A percentile compares a stretch with the other conserved stretches of the same genome.
Evolutionary conservation across 2,329 filamentous ascomycete species (phyloP).

Genomic region (Aspergillus latus): DNA sequence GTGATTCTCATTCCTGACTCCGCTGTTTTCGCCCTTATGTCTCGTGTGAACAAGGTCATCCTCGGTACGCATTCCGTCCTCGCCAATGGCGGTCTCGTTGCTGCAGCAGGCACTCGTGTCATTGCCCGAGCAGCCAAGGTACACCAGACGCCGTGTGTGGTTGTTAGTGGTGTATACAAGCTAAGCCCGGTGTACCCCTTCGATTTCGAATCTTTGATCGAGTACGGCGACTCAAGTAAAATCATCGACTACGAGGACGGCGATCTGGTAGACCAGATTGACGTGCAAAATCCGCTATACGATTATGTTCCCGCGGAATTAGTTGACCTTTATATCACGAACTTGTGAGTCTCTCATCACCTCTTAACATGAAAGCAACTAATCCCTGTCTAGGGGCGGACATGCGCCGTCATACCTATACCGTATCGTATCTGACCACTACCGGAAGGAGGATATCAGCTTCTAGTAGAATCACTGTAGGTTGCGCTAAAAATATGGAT

Average conservation of each 20-base stretch:
- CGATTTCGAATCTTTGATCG: slow-evolving; percentile 76
- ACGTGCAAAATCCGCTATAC: slow-evolving; percentile 74
- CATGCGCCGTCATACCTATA: slow-evolving; percentile 66
- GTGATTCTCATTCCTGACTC: slow-evolving; percentile 83
- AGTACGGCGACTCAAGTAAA: slow-evolving; percentile 78
- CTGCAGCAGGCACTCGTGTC: slow-evolving; percentile 77
- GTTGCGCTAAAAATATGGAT: background rate
- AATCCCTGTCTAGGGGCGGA: slow-evolving; percentile 50
- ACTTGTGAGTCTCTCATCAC: slow-evolving; percentile 59
- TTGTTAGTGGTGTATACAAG: slow-evolving; percentile 89
- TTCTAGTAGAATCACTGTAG: slow-evolving; percentile 27
- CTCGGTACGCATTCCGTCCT: slow-evolving; percentile 83
- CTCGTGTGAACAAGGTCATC: slow-evolving; percentile 91
- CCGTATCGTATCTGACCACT: slow-evolving; percentile 65
- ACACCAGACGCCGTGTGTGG: slow-evolving; percentile 80
- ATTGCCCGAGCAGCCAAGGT: slow-evolving; percentile 83
- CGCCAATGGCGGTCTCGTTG: slow-evolving; percentile 82
- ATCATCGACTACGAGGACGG: slow-evolving; percentile 78
- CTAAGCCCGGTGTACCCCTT: slow-evolving; percentile 87
- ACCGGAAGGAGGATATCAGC: slow-evolving; percentile 62
- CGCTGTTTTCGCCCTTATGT: slow-evolving; percentile 90
- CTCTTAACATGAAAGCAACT: background rate
- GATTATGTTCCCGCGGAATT: slow-evolving; percentile 79
- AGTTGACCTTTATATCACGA: slow-evolving; percentile 67
- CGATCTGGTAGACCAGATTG: slow-evolving; percentile 71